Evolutionary conservation across 2,329 filamentous ascomycete species (phyloP), one percentile per base, ranked within the genome.

Genomic region (Cytospora chrysosperma): DNA sequence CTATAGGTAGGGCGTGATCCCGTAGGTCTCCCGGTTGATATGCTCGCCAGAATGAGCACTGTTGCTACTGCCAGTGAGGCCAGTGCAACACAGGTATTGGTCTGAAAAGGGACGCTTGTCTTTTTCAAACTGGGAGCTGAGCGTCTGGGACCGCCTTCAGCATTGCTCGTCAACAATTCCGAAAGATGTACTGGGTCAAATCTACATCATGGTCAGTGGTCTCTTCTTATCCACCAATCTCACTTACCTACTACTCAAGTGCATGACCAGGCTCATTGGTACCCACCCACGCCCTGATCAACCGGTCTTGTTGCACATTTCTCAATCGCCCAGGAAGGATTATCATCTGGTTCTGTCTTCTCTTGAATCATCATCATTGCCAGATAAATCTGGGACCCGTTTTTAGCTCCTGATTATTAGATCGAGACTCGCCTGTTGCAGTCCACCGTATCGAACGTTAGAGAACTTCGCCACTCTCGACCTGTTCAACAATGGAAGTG

Each of bases 401-500:
- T 30, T n/a, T 21, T 12, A 55, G 24, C 15, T 32, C 47, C 27
- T 19, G 9, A 34, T 32, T n/a, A 3, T 24, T n/a, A n/a, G 27
- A 55, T 21, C 24, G n/a, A 37, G 51, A 19, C 26, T 8, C 27
- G 28, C 8, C 12, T 21, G n/a, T 26, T 21, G 26, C 51, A 34
- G 4, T n/a, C 21, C n/a, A 49, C 43, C 10, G n/a, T 40, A 34
- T 34, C 12, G 37, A 55, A 34, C 51, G 34, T n/a, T 32, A 21
- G 24, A n/a, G 4, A 7, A 24, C 34, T 49, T 32, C 47, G 27
- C 12, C n/a, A 10, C n/a, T 3, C 28, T 24, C 26, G 17, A 34
- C 49, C 43, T 52, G 17, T 27, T 32, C n/a, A 28, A 50, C 27
- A 12, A 61, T 61, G 59, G 59, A 61, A 55, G n/a, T 28, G 54